Percentiles rank a stretch among this genome's conserved stretches.
Conservation (phyloP, 2,329 filamentous ascomycete species). For the Chaetomium sp. region DNA sequence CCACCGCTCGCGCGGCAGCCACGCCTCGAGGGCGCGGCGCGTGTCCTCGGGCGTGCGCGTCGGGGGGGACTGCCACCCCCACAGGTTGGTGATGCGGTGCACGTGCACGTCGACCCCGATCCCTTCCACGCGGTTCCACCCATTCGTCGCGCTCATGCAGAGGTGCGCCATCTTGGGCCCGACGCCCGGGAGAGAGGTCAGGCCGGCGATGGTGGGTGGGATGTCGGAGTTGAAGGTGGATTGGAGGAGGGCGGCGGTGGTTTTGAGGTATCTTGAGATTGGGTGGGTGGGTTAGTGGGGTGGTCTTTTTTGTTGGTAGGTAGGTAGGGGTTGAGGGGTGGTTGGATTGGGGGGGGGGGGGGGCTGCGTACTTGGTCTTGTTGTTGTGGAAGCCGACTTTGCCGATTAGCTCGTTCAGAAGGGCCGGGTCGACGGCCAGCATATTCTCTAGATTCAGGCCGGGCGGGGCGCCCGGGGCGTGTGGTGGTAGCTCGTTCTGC, state of each 20-base stretch:
- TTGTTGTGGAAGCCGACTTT: conserved; percentile 94
- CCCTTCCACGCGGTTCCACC: conserved; percentile 64
- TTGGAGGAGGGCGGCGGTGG: conserved; percentile 70
- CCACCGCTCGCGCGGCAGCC: conserved; percentile 85
- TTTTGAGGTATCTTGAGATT: conserved; percentile 63
- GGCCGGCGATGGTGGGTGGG: conserved; percentile 72
- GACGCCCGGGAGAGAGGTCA: conserved; percentile 80
- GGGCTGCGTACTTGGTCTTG: conserved; percentile 70
- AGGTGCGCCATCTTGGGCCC: conserved; percentile 95
- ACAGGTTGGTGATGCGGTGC: conserved; percentile 90
- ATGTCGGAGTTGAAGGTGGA: conserved; percentile 76
- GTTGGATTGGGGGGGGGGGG: not conserved
- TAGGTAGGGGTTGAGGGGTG: not conserved
- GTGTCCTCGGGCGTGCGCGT: conserved; percentile 84
- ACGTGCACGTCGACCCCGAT: conserved; percentile 96
- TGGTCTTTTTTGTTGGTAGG: not conserved
- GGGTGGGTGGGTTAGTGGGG: not conserved
- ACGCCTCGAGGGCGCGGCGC: conserved; percentile 70
- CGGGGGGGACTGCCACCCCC: conserved; percentile 75
- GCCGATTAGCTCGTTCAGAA: conserved; percentile 73
- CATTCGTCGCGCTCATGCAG: conserved; percentile 70
- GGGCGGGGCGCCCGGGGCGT: conserved; percentile 46
- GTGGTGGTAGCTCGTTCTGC: conserved; percentile 69
- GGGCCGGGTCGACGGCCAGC: conserved; percentile 66
- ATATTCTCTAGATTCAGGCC: conserved; percentile 77